Evolutionary conservation across 768 basidiomycete genomes (phyloP).

Genomic region (Suillus subalutaceus): DNA sequence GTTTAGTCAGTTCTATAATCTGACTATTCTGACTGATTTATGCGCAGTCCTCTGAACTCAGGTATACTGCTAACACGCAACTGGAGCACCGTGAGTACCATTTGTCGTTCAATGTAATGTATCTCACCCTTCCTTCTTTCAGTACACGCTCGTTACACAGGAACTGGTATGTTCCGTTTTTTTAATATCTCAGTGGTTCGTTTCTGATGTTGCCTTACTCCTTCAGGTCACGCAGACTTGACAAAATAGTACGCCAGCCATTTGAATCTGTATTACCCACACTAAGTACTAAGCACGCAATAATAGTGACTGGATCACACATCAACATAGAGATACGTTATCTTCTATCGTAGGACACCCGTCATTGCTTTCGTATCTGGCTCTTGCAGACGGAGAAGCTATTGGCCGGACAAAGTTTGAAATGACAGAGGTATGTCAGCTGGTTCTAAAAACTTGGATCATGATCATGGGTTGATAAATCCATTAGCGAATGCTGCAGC

Average conservation of each 20-base stretch:
- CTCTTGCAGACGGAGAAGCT: constrained; percentile 94
- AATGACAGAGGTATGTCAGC: constrained; percentile 80
- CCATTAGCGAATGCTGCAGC: constrained; percentile 86
- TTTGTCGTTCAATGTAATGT: constrained; percentile 4
- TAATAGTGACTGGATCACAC: constrained; percentile 95
- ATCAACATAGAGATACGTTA: constrained; percentile 96
- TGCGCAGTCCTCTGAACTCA: constrained; percentile 80
- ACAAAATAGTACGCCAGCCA: constrained; percentile 81
- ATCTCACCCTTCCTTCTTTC: constrained; percentile 20
- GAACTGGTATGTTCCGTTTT: constrained; percentile 68
- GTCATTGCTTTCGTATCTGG: constrained; percentile 80
- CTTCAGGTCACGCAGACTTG: constrained; percentile 88
- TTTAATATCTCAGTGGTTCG: neutral
- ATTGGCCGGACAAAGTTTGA: constrained; percentile 89
- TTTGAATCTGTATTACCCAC: constrained; percentile 14
- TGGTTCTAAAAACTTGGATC: constrained; percentile 25
- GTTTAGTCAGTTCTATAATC: constrained; percentile 12
- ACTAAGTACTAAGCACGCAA: constrained; percentile 20
- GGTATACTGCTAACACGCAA: constrained; percentile 97
- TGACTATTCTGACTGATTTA: neutral
- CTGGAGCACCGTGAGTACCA: constrained; percentile 81
- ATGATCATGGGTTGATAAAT: constrained; percentile 14
- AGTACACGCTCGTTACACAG: constrained; percentile 97
- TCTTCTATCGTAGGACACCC: constrained; percentile 93
- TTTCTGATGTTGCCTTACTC: constrained; percentile 17